phyloP scores from a whole-genome alignment of 805 yeast genomes.

The Candida nanaspora region DNA sequence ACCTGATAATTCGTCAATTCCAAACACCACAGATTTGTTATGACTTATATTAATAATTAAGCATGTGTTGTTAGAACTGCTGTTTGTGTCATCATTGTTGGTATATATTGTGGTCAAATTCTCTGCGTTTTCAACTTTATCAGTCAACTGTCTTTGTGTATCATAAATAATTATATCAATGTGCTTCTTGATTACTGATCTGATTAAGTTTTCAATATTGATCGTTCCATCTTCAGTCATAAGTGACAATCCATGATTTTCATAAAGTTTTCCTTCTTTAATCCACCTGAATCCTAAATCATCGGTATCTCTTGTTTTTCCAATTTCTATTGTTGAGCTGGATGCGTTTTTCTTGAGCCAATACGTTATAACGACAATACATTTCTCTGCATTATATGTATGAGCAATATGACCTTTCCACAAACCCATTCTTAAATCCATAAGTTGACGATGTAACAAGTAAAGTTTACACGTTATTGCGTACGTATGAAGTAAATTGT shows the following conservation, averaged over 20 bases:
- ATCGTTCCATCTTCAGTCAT: slow-evolving; percentile 22
- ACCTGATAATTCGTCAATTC: slow-evolving; percentile 31
- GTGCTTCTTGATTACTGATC: slow-evolving; percentile 33
- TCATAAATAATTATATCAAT: slow-evolving; percentile 26
- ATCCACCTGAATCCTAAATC: slow-evolving; percentile 55
- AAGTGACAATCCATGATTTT: slow-evolving; percentile 21
- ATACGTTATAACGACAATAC: slow-evolving; percentile 50
- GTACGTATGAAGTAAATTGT: slow-evolving; percentile 50
- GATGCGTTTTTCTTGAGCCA: slow-evolving; percentile 52
- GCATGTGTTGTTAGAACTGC: slow-evolving; percentile 8
- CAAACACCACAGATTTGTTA: slow-evolving; percentile 20
- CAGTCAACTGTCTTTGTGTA: slow-evolving; percentile 24
- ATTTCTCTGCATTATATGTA: slow-evolving; percentile 46
- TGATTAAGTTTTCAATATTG: slow-evolving; percentile 31
- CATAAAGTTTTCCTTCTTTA: slow-evolving; percentile 37
- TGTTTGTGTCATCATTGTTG: slow-evolving; percentile 11
- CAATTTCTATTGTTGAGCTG: slow-evolving; percentile 54
- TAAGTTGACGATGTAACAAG: slow-evolving; percentile 50
- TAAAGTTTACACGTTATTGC: slow-evolving; percentile 60
- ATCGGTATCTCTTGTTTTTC: slow-evolving; percentile 37
- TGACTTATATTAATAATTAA: slow-evolving; percentile 22
- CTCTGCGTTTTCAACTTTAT: slow-evolving; percentile 21
- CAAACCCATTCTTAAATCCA: slow-evolving; percentile 37
- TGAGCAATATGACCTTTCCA: slow-evolving; percentile 61
- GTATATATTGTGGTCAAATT: slow-evolving; percentile 20